phyloP scores from a whole-genome alignment of 2,329 filamentous ascomycete genomes.

The Botryotinia convoluta region DNA sequence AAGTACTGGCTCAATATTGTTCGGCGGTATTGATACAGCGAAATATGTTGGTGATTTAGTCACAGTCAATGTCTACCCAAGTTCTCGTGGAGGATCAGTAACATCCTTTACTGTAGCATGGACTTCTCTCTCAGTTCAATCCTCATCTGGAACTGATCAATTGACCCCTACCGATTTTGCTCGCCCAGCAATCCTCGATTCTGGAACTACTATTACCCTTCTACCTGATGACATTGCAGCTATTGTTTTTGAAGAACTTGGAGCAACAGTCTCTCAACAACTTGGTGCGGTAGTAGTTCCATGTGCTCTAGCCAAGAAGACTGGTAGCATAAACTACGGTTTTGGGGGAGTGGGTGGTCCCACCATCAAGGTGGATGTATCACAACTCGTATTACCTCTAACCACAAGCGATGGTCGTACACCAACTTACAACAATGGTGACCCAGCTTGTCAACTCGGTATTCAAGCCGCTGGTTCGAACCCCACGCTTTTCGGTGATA shows the following conservation, averaged over 20 bases:
- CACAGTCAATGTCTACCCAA: conserved; percentile 37
- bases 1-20: conserved; percentile 41
- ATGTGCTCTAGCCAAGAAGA: conserved; percentile 42
- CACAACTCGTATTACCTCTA: conserved; percentile 46
- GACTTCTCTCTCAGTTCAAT: conserved; percentile 36
- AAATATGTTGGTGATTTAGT: conserved; percentile 44
- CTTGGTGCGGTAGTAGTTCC: conserved; percentile 50
- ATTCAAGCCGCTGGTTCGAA: conserved; percentile 42
- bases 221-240: conserved; percentile 57
- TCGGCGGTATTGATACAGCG: conserved; percentile 48
- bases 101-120: conserved; percentile 39
- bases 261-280: conserved; percentile 45
- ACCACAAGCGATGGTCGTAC: conserved; percentile 37
- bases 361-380: conserved; percentile 46
- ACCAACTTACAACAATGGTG: conserved; percentile 35
- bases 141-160: conserved; percentile 42
- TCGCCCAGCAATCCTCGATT: conserved; percentile 57
- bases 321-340: conserved; percentile 47
- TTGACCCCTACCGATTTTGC: conserved; percentile 40
- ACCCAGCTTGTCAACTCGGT: conserved; percentile 52
- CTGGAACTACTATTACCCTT: conserved; percentile 65
- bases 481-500: conserved; percentile 47
- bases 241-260: conserved; percentile 45
- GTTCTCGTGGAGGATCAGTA: not conserved
- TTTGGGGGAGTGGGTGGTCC: conserved; percentile 47